A percentile compares a stretch with the other conserved stretches of the same genome.
Evolutionary conservation across 345 rosid genomes (phyloP).

Genomic region (Passiflora organensis): DNA sequence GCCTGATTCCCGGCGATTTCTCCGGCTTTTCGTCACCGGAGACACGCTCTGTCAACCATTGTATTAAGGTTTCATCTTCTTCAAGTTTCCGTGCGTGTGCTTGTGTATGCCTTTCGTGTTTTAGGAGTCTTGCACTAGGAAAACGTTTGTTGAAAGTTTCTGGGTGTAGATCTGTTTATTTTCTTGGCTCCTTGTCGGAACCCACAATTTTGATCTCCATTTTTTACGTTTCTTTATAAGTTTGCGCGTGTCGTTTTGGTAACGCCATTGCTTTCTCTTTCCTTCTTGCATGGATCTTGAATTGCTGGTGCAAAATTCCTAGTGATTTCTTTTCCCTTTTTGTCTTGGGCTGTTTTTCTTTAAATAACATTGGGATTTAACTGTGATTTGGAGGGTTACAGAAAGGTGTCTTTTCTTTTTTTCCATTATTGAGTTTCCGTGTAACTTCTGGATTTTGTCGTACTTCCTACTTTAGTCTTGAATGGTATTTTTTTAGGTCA

Average conservation of each 20-base stretch:
- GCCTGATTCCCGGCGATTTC: conserved; percentile 32
- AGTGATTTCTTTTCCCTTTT: background rate
- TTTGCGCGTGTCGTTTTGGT: background rate
- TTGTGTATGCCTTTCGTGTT: background rate
- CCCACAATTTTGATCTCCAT: background rate
- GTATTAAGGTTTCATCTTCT: conserved; percentile 23
- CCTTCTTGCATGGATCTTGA: conserved; percentile 37
- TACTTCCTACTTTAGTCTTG: too few species aligned
- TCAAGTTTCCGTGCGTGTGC: background rate
- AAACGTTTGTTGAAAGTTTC: conserved; percentile 15
- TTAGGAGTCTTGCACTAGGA: background rate
- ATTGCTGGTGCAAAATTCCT: conserved; percentile 10
- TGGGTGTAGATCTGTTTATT: conserved; percentile 43
- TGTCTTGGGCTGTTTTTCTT: background rate
- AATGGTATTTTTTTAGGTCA: too few species aligned
- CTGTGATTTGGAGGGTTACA: background rate
- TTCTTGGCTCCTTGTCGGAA: background rate
- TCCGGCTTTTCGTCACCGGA: conserved; percentile 21
- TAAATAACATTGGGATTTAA: background rate
- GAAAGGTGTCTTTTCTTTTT: too few species aligned
- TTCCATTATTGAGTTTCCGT: too few species aligned
- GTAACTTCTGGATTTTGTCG: too few species aligned
- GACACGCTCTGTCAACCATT: conserved; percentile 7
- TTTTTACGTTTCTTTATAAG: background rate
- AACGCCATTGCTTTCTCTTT: background rate